A percentile compares a stretch with the other conserved stretches of the same genome.
These are phyloP conservation scores for Pleomassaria siparia DNA, from an alignment of 2,329 filamentous ascomycete genomes.

Conservation along the genomic window DNA sequence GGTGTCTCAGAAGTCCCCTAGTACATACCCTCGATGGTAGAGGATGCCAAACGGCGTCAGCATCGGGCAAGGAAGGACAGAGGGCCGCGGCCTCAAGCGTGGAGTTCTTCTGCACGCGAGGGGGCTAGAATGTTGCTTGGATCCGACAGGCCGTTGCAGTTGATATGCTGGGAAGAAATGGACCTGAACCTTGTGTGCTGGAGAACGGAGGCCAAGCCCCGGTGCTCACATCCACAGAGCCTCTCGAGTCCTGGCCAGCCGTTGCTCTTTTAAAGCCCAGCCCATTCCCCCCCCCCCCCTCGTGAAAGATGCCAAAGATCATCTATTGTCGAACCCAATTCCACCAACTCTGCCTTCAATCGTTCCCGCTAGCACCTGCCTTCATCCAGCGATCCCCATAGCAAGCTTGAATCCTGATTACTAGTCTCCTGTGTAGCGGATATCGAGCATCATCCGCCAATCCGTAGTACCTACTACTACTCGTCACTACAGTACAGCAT, in stretches of 20 bases:
- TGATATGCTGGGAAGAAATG: conserved; percentile 13
- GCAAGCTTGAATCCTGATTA: conserved; percentile 1
- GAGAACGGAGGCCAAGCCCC: conserved; percentile 18
- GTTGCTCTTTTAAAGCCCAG: conserved; percentile 23
- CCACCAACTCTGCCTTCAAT: not conserved
- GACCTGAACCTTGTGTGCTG: conserved; percentile 16
- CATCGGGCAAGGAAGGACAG: conserved; percentile 24
- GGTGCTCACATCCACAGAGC: conserved; percentile 28
- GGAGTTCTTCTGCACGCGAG: conserved; percentile 35
- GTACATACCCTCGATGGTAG: not conserved
- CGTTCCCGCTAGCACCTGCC: conserved; percentile 5
- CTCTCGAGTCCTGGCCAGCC: conserved; percentile 19
- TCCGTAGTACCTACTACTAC: not conserved
- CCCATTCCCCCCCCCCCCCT: conserved; percentile 15
- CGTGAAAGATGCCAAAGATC: not conserved
- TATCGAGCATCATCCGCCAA: conserved; percentile 5
- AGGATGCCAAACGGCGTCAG: conserved; percentile 24
- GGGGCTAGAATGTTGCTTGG: conserved; percentile 26
- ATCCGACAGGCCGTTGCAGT: conserved; percentile 29
- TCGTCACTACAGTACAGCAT: conserved; percentile 1
- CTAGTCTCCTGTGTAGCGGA: conserved; percentile 3
- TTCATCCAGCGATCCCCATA: conserved; percentile 8
- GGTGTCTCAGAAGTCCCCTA: not conserved
- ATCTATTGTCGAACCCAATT: not conserved
- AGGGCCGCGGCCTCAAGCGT: conserved; percentile 21